Conservation (phyloP, 1,139 yeast genomes). For the Arxiozyma slooffiae region DNA sequence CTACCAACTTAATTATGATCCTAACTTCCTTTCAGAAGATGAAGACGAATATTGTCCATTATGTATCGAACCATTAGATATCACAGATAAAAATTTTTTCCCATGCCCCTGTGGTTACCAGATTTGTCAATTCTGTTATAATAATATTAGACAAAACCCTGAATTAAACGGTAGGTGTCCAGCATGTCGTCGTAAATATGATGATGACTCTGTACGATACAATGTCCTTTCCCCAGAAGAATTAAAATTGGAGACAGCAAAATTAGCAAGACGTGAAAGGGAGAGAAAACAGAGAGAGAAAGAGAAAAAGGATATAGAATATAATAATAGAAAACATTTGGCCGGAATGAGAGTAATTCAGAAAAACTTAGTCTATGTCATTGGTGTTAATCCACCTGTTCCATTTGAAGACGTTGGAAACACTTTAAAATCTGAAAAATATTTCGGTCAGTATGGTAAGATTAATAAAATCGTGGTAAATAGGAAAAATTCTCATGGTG, state of each 20-base stretch:
- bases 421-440: slow-evolving; percentile 77
- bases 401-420: slow-evolving; percentile 83
- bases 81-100: slow-evolving; percentile 88
- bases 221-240: slow-evolving; percentile 78
- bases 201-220: slow-evolving; percentile 87
- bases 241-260: slow-evolving; percentile 64
- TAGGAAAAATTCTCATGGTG: slow-evolving; percentile 48
- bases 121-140: slow-evolving; percentile 95
- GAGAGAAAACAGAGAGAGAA: slow-evolving; percentile 85
- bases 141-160: slow-evolving; percentile 90
- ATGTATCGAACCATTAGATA: slow-evolving; percentile 95
- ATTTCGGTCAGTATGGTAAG: slow-evolving; percentile 96
- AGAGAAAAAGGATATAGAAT: slow-evolving; percentile 85
- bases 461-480: slow-evolving; percentile 91
- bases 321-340: slow-evolving; percentile 80
- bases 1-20: slow-evolving; percentile 20
- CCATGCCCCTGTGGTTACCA: slow-evolving; percentile 99
- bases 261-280: slow-evolving; percentile 69
- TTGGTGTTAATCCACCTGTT: slow-evolving; percentile 82
- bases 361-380: slow-evolving; percentile 92
- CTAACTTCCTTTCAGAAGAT: slow-evolving; percentile 29
- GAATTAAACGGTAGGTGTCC: slow-evolving; percentile 95
- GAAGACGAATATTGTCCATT: slow-evolving; percentile 53
- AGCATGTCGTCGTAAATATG: slow-evolving; percentile 90
- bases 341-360: slow-evolving; percentile 97